Evolutionary conservation across 495 filamentous ascomycete species (phyloP).

Genomic region (Friedmanniomyces endolithicus): DNA sequence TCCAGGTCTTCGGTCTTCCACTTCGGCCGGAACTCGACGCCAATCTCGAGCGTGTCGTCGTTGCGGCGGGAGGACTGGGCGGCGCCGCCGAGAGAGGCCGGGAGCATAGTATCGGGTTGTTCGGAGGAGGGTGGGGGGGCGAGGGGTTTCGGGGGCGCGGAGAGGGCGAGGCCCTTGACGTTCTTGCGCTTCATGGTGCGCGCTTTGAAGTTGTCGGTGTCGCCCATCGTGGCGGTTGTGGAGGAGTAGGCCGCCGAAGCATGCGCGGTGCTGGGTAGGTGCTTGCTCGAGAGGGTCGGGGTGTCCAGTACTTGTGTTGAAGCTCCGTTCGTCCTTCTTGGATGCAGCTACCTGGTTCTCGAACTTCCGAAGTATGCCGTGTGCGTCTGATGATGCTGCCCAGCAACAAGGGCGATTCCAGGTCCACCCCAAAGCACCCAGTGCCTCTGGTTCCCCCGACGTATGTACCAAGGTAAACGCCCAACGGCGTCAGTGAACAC

Average conservation of each 20-base stretch:
- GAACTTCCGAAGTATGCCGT: too few relatives aligned
- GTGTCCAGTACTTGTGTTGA: too few relatives aligned
- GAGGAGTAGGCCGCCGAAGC: conserved; percentile 1
- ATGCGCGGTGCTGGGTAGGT: neutral
- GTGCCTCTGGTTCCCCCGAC: too few relatives aligned
- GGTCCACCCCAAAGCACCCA: too few relatives aligned
- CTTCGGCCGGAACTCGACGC: conserved; percentile 89
- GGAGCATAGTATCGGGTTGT: conserved; percentile 45
- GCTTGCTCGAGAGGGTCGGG: too few relatives aligned
- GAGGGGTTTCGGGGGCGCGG: conserved; percentile 45
- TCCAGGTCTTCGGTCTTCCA: conserved; percentile 84
- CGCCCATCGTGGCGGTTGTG: conserved; percentile 50
- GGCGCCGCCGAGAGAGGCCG: conserved; percentile 50
- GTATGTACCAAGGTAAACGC: too few relatives aligned
- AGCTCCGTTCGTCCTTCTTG: too few relatives aligned
- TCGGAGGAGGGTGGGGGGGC: conserved; percentile 34
- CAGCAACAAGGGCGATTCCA: too few relatives aligned
- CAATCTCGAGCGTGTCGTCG: conserved; percentile 81
- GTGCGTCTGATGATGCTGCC: too few relatives aligned
- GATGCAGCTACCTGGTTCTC: too few relatives aligned
- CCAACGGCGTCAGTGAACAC: neutral
- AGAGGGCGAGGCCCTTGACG: conserved; percentile 83
- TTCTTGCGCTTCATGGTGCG: conserved; percentile 97
- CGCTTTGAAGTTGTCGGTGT: conserved; percentile 71
- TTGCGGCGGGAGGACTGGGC: conserved; percentile 36